Conservation (phyloP, 768 basidiomycete genomes). For the Rickenella mellea region DNA sequence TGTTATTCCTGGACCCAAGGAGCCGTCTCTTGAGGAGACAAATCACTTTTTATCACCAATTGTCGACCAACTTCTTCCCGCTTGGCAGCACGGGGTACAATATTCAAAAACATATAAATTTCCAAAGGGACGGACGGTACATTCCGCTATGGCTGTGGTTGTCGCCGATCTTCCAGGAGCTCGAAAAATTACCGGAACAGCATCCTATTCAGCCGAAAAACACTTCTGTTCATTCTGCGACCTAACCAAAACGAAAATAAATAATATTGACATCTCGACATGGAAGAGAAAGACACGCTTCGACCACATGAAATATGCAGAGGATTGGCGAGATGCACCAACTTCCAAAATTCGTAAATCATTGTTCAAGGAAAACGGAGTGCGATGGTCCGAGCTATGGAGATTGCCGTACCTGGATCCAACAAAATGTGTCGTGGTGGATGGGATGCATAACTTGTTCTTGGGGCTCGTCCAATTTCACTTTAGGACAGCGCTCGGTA, state of each 20-base stretch:
- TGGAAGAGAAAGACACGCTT: constrained; percentile 14
- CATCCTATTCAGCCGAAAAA: constrained; percentile 9
- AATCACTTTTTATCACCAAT: constrained; percentile 29
- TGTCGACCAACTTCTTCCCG: constrained; percentile 23
- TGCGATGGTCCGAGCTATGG: constrained; percentile 22
- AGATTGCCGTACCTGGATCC: constrained; percentile 31
- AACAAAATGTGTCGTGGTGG: constrained; percentile 19
- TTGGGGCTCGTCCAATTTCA: constrained; percentile 25
- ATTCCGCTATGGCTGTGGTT: constrained; percentile 19
- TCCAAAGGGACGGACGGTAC: constrained; percentile 18
- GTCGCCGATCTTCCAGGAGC: constrained; percentile 28
- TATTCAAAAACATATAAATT: constrained; percentile 15
- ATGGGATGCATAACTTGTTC: constrained; percentile 32
- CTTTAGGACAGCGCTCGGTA: constrained; percentile 15
- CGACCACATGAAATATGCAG: constrained; percentile 10
- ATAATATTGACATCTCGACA: constrained; percentile 14
- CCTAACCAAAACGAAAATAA: constrained; percentile 14
- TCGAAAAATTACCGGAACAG: constrained; percentile 21
- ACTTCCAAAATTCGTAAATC: constrained; percentile 1
- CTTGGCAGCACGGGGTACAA: constrained; percentile 25
- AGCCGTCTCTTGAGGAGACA: constrained; percentile 21
- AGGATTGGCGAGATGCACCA: constrained; percentile 12
- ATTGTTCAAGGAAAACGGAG: constrained; percentile 12
- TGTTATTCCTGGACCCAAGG: constrained; percentile 30
- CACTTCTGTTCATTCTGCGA: constrained; percentile 17